These are phyloP conservation scores for Dalbergia cochinchinensis DNA, from an alignment of 306 rosid genomes.

Conservation along the genomic window DNA sequence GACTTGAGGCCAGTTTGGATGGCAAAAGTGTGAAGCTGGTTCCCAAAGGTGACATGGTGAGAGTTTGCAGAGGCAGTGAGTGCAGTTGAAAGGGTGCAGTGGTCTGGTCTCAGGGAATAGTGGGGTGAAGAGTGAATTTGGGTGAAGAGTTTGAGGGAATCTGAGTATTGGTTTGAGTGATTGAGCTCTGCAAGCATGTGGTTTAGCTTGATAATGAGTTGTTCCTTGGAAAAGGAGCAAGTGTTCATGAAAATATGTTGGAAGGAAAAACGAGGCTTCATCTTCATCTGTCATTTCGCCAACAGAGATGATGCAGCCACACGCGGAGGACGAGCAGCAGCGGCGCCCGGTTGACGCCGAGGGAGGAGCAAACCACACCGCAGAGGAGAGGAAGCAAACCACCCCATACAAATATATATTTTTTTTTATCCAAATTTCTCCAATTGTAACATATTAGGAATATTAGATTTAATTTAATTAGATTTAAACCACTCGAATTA, in stretches of 20 bases:
- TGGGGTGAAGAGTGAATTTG: constrained; percentile 59
- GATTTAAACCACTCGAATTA: too few relatives aligned
- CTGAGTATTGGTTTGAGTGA: constrained; percentile 52
- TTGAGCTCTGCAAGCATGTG: constrained; percentile 55
- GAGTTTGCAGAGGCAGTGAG: constrained; percentile 61
- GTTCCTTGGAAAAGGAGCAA: not conserved
- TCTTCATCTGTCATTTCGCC: not conserved
- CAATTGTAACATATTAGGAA: too few relatives aligned
- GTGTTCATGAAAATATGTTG: constrained; percentile 7
- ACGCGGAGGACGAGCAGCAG: too few relatives aligned
- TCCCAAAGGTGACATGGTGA: constrained; percentile 50
- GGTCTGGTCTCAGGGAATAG: constrained; percentile 58
- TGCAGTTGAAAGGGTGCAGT: constrained; percentile 71
- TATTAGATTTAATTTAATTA: too few relatives aligned
- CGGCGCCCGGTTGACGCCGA: too few relatives aligned
- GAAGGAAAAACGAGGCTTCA: constrained; percentile 1
- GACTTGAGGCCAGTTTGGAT: constrained; percentile 57
- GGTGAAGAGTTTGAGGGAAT: constrained; percentile 58
- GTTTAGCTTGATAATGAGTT: constrained; percentile 57
- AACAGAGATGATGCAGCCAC: too few relatives aligned
- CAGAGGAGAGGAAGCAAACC: too few relatives aligned
- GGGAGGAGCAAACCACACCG: too few relatives aligned
- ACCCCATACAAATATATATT: too few relatives aligned
- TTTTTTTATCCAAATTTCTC: too few relatives aligned
- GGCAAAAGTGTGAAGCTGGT: constrained; percentile 68